Evolutionary conservation across 2,329 filamentous ascomycete species (phyloP).

Genomic region (Trichoderma sp.): DNA sequence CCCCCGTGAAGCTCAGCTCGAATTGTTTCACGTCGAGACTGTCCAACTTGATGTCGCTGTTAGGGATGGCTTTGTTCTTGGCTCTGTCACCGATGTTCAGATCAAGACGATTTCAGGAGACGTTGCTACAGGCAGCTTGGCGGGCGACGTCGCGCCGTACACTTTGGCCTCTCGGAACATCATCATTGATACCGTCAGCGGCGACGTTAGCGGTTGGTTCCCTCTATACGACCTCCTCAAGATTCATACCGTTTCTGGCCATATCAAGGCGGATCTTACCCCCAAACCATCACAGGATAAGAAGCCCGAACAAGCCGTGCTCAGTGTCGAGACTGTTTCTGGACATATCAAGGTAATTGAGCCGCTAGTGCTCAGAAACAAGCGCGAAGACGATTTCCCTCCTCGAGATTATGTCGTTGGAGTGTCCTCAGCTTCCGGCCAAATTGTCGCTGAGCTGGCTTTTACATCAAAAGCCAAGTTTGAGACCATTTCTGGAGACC

Average conservation of each 20-base stretch:
- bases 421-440: conserved; percentile 51
- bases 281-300: conserved; percentile 46
- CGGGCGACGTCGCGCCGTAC: conserved; percentile 42
- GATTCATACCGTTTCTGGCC: conserved; percentile 51
- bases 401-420: conserved; percentile 53
- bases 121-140: conserved; percentile 42
- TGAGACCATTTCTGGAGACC: conserved; percentile 47
- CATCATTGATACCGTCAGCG: conserved; percentile 48
- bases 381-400: conserved; percentile 42
- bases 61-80: conserved; percentile 46
- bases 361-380: conserved; percentile 39
- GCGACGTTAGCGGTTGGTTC: conserved; percentile 53
- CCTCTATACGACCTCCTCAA: conserved; percentile 55
- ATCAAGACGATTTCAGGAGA: conserved; percentile 47
- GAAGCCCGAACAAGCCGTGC: conserved; percentile 45
- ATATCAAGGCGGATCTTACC: conserved; percentile 46
- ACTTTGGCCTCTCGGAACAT: conserved; percentile 49
- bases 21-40: conserved; percentile 43
- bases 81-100: conserved; percentile 35
- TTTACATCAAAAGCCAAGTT: conserved; percentile 45
- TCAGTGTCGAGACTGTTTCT: conserved; percentile 50
- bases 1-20: conserved; percentile 46
- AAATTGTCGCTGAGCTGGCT: conserved; percentile 47
- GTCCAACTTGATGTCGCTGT: conserved; percentile 48
- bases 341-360: conserved; percentile 49